Evolutionary conservation across 2,329 filamentous ascomycete genomes (phyloP).

Genomic region (Tetracladium maxilliforme): DNA sequence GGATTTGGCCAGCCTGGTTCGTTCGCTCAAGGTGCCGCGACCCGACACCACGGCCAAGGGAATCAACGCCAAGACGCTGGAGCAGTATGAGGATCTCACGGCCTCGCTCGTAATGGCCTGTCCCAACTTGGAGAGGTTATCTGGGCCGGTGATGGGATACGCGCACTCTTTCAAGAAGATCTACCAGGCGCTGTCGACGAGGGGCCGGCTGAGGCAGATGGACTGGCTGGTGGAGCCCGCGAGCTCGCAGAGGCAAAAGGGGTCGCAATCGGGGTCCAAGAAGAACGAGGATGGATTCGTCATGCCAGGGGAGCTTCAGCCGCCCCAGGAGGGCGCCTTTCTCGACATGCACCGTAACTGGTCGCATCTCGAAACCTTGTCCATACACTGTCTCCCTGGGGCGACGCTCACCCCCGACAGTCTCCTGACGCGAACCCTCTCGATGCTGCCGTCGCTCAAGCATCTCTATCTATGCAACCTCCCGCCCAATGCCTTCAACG

Average conservation of each 20-base stretch:
- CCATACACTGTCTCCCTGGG: constrained; percentile 42
- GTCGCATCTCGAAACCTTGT: constrained; percentile 37
- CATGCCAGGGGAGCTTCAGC: constrained; percentile 21
- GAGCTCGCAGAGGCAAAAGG: constrained; percentile 19
- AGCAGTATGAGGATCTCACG: constrained; percentile 40
- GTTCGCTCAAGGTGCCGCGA: constrained; percentile 39
- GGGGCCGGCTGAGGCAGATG: constrained; percentile 38
- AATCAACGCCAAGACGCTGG: constrained; percentile 14
- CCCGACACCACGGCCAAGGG: constrained; percentile 19
- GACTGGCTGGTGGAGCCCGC: constrained; percentile 34
- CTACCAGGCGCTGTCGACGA: constrained; percentile 43
- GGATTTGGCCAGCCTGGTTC: constrained; percentile 37
- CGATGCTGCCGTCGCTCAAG: constrained; percentile 35
- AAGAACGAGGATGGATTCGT: constrained; percentile 8
- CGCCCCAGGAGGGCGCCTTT: constrained; percentile 26
- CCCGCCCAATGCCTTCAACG: constrained; percentile 39
- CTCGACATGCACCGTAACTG: constrained; percentile 37
- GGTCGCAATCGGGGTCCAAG: constrained; percentile 7
- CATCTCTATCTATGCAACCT: constrained; percentile 45
- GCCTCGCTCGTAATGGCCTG: constrained; percentile 50
- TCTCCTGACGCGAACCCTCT: constrained; percentile 33
- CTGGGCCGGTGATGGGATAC: constrained; percentile 37
- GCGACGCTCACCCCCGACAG: constrained; percentile 36
- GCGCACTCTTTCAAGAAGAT: constrained; percentile 39
- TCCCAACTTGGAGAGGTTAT: constrained; percentile 44